phyloP scores from a whole-genome alignment of 2,329 filamentous ascomycete genomes.

The Phaeomoniella chlamydospora region DNA sequence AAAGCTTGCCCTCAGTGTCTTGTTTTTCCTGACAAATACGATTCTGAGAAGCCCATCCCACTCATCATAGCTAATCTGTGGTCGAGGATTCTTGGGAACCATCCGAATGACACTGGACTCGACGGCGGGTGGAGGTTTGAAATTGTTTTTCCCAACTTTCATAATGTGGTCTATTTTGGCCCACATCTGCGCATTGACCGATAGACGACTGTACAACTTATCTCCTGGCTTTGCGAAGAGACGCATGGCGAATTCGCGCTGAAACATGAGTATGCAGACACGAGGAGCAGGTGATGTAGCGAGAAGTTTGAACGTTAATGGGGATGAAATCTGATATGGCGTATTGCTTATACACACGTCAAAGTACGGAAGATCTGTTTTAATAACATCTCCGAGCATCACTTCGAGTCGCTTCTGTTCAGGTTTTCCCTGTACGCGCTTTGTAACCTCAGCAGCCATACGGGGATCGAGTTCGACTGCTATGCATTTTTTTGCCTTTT shows the following conservation, averaged over 20 bases:
- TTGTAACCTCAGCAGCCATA: constrained; percentile 91
- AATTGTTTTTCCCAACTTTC: constrained; percentile 94
- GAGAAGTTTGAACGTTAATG: constrained; percentile 81
- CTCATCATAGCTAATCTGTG: constrained; percentile 83
- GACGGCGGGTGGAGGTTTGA: constrained; percentile 85
- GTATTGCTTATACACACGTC: constrained; percentile 77
- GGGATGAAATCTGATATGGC: constrained; percentile 70
- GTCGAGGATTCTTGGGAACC: constrained; percentile 71
- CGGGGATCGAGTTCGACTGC: constrained; percentile 88
- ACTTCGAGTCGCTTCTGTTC: constrained; percentile 75
- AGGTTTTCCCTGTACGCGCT: constrained; percentile 82
- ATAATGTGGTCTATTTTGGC: constrained; percentile 57
- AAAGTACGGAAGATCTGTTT: constrained; percentile 64
- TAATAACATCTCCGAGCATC: constrained; percentile 84
- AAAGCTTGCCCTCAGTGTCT: constrained; percentile 70
- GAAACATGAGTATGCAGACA: constrained; percentile 85
- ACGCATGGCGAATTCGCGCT: constrained; percentile 84
- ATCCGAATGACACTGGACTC: constrained; percentile 84
- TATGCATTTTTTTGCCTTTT: constrained; percentile 69
- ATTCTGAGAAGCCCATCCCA: constrained; percentile 83
- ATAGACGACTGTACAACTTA: constrained; percentile 76
- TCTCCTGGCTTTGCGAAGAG: constrained; percentile 80
- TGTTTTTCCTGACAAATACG: constrained; percentile 78
- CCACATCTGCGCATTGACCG: constrained; percentile 91
- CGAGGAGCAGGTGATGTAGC: constrained; percentile 68